A percentile compares a stretch with the other conserved stretches of the same genome.
These are phyloP conservation scores for Lyophyllum shimeji DNA, from an alignment of 768 basidiomycete species.

Conservation along the genomic window DNA sequence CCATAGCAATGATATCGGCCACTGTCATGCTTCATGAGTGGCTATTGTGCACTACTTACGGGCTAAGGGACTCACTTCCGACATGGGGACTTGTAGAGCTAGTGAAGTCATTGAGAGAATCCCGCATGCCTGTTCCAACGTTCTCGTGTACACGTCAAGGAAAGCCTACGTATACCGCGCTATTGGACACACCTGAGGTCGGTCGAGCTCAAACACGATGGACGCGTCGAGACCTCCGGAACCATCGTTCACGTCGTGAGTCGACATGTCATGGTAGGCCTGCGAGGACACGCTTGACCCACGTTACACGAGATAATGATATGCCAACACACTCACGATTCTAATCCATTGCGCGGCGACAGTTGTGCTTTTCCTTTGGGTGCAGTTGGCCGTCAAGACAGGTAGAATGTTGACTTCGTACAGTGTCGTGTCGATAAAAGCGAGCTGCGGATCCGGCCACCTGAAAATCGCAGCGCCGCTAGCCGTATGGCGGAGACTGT, in stretches of 20 bases:
- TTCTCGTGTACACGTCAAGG: neutral
- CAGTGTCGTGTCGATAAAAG: neutral
- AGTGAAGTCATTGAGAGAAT: neutral
- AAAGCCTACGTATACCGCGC: neutral
- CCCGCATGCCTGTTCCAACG: neutral
- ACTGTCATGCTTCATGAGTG: constrained; percentile 11
- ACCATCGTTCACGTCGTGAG: neutral
- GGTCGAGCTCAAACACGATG: neutral
- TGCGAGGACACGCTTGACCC: neutral
- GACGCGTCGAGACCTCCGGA: constrained; percentile 1
- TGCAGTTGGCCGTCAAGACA: neutral
- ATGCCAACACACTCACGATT: neutral
- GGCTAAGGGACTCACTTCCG: neutral
- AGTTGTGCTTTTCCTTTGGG: neutral
- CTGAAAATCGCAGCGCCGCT: neutral
- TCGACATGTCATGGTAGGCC: constrained; percentile 5
- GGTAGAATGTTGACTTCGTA: neutral
- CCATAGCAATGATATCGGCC: constrained; percentile 32
- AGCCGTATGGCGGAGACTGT: neutral
- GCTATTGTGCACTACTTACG: neutral
- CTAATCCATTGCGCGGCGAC: neutral
- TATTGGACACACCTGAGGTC: neutral
- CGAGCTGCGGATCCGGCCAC: neutral
- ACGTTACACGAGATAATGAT: neutral
- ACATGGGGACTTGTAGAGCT: neutral